Evolutionary conservation across 768 basidiomycete species (phyloP), one percentile per base, ranked within the genome.

Genomic region (Obba rivulosa): DNA sequence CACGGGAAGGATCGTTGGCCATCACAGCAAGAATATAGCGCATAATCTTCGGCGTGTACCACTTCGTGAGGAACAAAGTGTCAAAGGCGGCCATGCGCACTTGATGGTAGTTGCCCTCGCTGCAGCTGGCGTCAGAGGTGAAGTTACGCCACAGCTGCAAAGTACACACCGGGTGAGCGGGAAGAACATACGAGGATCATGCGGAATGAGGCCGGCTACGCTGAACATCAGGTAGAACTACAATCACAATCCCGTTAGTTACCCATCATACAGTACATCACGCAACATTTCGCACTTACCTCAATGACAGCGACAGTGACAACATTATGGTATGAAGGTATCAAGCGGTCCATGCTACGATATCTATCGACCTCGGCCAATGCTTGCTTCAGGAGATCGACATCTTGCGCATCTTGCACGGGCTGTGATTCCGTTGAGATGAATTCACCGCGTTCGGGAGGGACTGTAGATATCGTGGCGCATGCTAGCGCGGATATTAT

Each of bases 81-180:
- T 99, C 96, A 57, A 99, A 96, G 3, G 96, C 95, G 3, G 89
- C 84, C 39, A 92, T 78, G 40, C 96, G 85, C 39, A 99, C 89
- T 61, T 90, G 86, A 2, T 85, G 85, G 57, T 87, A 92, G 62
- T 97, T 96, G 35, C 95, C 96, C 68, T 96, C 92, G 21, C 94
- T 94, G 55, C 22, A 50, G 46, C 34, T 16, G 39, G 40, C 5
- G 49, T 57, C n/a, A 60, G 53, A 9, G 28, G 28, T 43, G 45
- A 14, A 46, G 17, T 22, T 23, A 17, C n/a, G 34, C n/a, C n/a
- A n/a, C n/a, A 47, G 36, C 21, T 18, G 41, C 9, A 11, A 17
- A 5, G 25, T 22, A 65, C 80, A 41, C 55, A 92, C 92, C 94
- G 78, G 35, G 94, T 95, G 56, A 93, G 80, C 1, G 88, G 83